These are phyloP conservation scores for Penicillium bialowiezense DNA, from an alignment of 495 filamentous ascomycete species.

Conservation along the genomic window DNA sequence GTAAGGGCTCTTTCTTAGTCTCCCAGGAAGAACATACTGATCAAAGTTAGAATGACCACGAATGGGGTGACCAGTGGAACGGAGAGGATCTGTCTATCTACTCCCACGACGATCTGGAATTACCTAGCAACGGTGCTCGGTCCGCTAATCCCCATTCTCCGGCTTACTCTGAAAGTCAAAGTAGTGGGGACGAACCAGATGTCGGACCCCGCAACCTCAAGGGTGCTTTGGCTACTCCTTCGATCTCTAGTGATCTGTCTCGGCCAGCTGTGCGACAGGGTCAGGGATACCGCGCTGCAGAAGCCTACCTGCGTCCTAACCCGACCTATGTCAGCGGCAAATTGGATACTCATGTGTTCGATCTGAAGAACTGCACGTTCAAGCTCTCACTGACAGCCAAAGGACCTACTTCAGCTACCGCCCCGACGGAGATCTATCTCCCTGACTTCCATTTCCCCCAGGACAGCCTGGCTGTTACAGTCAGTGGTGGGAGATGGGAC, in stretches of 20 bases:
- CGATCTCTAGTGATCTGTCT: conserved; percentile 60
- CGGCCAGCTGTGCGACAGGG: conserved; percentile 43
- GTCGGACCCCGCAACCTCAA: conserved; percentile 71
- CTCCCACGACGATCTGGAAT: conserved; percentile 73
- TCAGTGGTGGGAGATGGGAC: conserved; percentile 86
- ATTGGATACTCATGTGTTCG: conserved; percentile 69
- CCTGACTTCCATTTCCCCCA: conserved; percentile 93
- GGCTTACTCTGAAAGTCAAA: conserved; percentile 56
- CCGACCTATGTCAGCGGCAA: conserved; percentile 72
- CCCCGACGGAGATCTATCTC: conserved; percentile 80
- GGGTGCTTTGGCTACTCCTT: conserved; percentile 65
- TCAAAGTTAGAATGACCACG: conserved; percentile 68
- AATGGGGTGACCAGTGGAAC: conserved; percentile 94
- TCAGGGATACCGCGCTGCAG: conserved; percentile 81
- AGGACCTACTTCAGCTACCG: conserved; percentile 48
- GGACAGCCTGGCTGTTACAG: conserved; percentile 61
- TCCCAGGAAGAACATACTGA: background rate
- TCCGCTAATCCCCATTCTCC: conserved; percentile 51
- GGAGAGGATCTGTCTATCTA: conserved; percentile 93
- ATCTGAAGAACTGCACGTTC: conserved; percentile 73
- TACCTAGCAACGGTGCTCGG: conserved; percentile 40
- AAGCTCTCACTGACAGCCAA: conserved; percentile 59
- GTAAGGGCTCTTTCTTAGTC: conserved; percentile 40
- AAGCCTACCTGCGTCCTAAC: conserved; percentile 85
- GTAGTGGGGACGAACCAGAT: conserved; percentile 50